A percentile compares a stretch with the other conserved stretches of the same genome.
Evolutionary conservation across 1,284 basidiomycete species (phyloP).

Genomic region (Trichosporon faecale): DNA sequence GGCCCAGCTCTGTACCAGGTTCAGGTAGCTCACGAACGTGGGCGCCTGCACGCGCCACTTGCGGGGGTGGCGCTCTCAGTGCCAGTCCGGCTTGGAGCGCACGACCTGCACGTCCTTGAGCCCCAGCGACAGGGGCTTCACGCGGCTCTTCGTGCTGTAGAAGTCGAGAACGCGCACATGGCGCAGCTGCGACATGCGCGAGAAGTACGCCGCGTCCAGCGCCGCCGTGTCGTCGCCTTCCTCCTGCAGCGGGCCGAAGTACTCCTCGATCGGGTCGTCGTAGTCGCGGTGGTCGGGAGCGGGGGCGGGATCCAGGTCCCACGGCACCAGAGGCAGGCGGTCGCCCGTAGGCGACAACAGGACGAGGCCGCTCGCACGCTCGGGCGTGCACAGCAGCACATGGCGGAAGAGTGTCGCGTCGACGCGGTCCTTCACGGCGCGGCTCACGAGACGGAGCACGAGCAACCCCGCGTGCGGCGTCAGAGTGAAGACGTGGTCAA

Average conservation of each 20-base stretch:
- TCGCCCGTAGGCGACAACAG: background rate
- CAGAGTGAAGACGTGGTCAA: background rate
- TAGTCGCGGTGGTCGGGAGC: background rate
- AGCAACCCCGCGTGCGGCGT: background rate
- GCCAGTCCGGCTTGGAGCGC: background rate
- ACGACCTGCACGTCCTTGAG: background rate
- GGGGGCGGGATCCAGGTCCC: background rate
- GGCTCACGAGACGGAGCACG: background rate
- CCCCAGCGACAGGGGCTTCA: background rate
- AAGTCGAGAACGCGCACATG: background rate
- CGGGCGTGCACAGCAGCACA: constrained; percentile 1
- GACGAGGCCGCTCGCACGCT: background rate
- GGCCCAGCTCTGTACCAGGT: constrained; percentile 7
- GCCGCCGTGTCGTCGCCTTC: background rate
- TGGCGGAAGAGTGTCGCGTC: constrained; percentile 4
- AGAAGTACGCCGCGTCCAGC: background rate
- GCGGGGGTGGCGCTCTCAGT: background rate
- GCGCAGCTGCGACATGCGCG: background rate
- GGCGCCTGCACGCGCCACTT: constrained; percentile 4
- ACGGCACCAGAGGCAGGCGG: background rate
- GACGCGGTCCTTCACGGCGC: background rate
- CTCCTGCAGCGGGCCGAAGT: background rate
- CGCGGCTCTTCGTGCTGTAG: constrained; percentile 1
- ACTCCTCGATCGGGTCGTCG: constrained; percentile 2
- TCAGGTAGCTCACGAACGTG: background rate